These are phyloP conservation scores for Mrakia hoshinonis DNA, from an alignment of 768 basidiomycete genomes.

Conservation along the genomic window DNA sequence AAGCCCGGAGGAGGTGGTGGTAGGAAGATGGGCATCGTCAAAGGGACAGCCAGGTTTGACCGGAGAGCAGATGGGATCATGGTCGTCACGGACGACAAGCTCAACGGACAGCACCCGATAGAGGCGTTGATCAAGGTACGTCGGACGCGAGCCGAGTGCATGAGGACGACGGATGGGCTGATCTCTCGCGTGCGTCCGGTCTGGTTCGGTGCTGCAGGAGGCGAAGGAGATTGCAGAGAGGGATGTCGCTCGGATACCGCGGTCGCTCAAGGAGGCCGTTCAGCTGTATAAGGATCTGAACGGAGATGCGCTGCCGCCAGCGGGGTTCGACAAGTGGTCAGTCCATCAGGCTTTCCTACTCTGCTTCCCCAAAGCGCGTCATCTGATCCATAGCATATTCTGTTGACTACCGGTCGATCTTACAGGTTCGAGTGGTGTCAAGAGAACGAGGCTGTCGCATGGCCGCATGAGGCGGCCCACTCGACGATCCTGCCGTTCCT, in stretches of 20 bases:
- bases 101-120: constrained; percentile 13
- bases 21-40: not conserved
- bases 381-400: not conserved
- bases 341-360: not conserved
- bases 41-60: not conserved
- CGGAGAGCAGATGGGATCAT: constrained; percentile 9
- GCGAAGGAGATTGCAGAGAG: constrained; percentile 12
- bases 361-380: not conserved
- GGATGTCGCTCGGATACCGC: constrained; percentile 10
- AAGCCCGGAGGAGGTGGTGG: not conserved
- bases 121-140: constrained; percentile 12
- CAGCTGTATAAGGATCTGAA: constrained; percentile 22
- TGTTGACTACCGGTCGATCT: too few relatives aligned
- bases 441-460: constrained; percentile 18
- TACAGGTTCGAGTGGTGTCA: constrained; percentile 25
- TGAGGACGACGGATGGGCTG: too few relatives aligned
- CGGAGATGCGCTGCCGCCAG: constrained; percentile 10
- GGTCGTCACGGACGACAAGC: constrained; percentile 2
- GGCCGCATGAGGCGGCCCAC: constrained; percentile 22
- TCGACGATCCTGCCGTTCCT: constrained; percentile 20
- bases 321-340: constrained; percentile 20
- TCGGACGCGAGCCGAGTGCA: not conserved
- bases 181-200: not conserved
- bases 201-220: not conserved
- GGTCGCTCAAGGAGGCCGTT: not conserved